A percentile compares a stretch with the other conserved stretches of the same genome.
Evolutionary conservation across 164 flowering plant species (phyloP).

Genomic region (Chloranthus sessilifolius): DNA sequence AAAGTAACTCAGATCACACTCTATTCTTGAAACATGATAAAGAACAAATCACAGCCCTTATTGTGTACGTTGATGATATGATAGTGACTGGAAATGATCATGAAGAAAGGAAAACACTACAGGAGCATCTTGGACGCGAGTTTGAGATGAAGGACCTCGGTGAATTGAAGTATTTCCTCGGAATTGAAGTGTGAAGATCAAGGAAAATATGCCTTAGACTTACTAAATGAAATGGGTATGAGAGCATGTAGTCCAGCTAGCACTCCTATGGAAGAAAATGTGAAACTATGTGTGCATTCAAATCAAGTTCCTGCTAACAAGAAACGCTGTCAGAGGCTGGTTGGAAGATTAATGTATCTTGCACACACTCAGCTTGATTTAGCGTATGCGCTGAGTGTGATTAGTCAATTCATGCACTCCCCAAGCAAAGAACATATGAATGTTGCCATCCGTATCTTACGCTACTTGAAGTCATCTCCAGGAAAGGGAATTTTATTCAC

Average conservation of each 20-base stretch:
- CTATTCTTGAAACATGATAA: no score
- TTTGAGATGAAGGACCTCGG: slow-evolving; percentile 5
- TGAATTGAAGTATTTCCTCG: background rate
- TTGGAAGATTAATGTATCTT: slow-evolving; percentile 1
- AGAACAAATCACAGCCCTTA: no score
- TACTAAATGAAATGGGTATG: slow-evolving; percentile 2
- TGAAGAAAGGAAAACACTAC: no score
- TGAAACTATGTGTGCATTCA: background rate
- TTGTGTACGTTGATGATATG: no score
- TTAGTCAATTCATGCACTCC: slow-evolving; percentile 2
- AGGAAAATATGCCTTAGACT: background rate
- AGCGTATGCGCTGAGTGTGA: background rate
- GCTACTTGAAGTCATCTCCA: slow-evolving; percentile 2
- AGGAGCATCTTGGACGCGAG: no score
- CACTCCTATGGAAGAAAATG: slow-evolving; percentile 2
- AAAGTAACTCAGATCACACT: no score
- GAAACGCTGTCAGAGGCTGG: background rate
- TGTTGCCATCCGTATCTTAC: background rate
- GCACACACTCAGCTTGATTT: slow-evolving; percentile 1
- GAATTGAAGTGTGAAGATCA: background rate
- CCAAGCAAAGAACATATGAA: slow-evolving; percentile 5
- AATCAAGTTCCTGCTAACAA: slow-evolving; percentile 3
- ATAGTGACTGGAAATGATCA: no score
- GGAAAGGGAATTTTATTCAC: slow-evolving; percentile 1
- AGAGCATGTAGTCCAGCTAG: background rate